Conservation (phyloP, 1,284 basidiomycete genomes). For the Ceraceosorus guamensis region DNA sequence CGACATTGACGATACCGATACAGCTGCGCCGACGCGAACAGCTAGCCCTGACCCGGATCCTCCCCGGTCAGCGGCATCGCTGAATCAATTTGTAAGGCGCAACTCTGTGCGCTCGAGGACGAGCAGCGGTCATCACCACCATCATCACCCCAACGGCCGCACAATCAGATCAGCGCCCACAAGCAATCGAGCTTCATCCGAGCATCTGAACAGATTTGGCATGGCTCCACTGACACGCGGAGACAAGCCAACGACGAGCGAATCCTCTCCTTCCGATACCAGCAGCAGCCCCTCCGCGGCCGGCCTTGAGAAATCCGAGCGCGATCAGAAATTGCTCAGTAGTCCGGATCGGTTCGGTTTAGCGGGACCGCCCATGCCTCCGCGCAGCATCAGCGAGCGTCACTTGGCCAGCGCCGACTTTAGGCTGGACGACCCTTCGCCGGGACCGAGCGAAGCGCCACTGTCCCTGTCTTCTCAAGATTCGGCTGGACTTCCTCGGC, state of each 20-base stretch:
- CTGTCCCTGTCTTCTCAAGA: no score
- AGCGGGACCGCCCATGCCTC: slow-evolving; percentile 36
- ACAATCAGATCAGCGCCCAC: neutral
- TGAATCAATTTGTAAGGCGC: slow-evolving; percentile 16
- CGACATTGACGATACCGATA: slow-evolving; percentile 43
- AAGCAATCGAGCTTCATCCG: neutral
- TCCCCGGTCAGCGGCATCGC: slow-evolving; percentile 16
- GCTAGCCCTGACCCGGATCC: slow-evolving; percentile 20
- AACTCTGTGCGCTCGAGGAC: slow-evolving; percentile 3
- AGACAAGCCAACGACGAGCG: neutral
- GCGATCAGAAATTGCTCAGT: slow-evolving; percentile 13
- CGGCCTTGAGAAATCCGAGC: slow-evolving; percentile 2
- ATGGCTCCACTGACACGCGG: neutral
- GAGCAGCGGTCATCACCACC: slow-evolving; percentile 9
- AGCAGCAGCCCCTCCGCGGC: slow-evolving; percentile 4
- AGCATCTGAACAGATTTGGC: neutral
- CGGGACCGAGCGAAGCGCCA: slow-evolving; percentile 2
- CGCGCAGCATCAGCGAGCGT: slow-evolving; percentile 35
- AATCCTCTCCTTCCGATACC: neutral
- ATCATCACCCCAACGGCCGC: slow-evolving; percentile 4
- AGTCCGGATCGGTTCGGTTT: slow-evolving; percentile 39
- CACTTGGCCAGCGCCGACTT: slow-evolving; percentile 40
- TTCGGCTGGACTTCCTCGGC: no score
- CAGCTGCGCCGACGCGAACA: slow-evolving; percentile 24
- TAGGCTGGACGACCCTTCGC: slow-evolving; percentile 22